These are phyloP conservation scores for Cladosporium halotolerans DNA, from an alignment of 2,329 filamentous ascomycete genomes.

Conservation along the genomic window DNA sequence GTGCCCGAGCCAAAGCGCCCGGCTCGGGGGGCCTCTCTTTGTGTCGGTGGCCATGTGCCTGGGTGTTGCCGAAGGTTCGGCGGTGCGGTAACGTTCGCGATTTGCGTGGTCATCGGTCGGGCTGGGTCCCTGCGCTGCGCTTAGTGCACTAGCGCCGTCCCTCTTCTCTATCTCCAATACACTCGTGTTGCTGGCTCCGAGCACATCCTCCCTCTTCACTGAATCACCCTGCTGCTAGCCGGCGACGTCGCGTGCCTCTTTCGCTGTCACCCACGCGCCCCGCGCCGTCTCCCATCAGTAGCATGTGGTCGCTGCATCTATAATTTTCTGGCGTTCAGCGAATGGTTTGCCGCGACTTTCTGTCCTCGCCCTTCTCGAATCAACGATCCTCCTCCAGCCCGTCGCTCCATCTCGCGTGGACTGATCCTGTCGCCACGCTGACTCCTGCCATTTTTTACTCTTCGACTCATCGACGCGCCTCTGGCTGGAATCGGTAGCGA, in stretches of 20 bases:
- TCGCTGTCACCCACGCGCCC: background rate
- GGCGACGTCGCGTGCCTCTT: background rate
- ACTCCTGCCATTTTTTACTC: background rate
- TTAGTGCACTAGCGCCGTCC: background rate
- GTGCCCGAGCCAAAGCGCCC: too few species aligned
- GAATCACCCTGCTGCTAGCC: background rate
- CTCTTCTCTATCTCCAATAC: background rate
- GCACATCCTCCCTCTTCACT: background rate
- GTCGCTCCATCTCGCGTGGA: slow-evolving; percentile 2
- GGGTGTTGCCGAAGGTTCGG: too few species aligned
- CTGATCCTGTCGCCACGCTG: background rate
- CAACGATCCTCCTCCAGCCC: background rate
- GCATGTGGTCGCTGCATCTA: background rate
- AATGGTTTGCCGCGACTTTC: slow-evolving; percentile 5
- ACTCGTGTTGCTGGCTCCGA: background rate
- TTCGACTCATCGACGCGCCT: background rate
- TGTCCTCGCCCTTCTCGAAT: slow-evolving; percentile 7
- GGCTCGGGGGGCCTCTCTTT: too few species aligned
- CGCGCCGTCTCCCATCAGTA: background rate
- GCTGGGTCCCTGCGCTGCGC: too few species aligned
- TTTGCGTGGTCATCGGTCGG: too few species aligned
- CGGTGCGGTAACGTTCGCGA: too few species aligned
- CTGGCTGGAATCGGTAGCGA: background rate
- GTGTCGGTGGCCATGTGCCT: too few species aligned
- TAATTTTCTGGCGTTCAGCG: slow-evolving; percentile 9